Evolutionary conservation across 768 basidiomycete genomes (phyloP).

Genomic region (Cystofilobasidium capitatum): DNA sequence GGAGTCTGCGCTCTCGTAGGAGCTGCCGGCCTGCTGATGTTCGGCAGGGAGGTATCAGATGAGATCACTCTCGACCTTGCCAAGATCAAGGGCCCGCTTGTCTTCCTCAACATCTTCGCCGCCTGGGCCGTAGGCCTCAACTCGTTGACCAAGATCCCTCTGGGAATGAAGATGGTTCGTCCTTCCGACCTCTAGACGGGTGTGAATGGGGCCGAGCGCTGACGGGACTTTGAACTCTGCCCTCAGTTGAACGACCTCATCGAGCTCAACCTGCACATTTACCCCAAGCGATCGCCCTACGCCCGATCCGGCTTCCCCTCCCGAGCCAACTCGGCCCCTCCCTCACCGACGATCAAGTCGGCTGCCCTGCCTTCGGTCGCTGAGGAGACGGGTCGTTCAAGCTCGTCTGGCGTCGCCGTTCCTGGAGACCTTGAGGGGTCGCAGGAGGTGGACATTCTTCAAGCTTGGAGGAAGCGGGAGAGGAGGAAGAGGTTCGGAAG

Average conservation of each 20-base stretch:
- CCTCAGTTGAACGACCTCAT: slow-evolving; percentile 67
- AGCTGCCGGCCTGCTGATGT: slow-evolving; percentile 82
- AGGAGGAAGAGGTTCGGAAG: slow-evolving; percentile 3
- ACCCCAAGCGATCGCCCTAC: slow-evolving; percentile 34
- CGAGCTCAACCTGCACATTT: slow-evolving; percentile 65
- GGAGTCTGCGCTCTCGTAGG: slow-evolving; percentile 55
- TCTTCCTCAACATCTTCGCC: slow-evolving; percentile 57
- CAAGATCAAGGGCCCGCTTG: slow-evolving; percentile 57
- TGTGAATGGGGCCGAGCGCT: not conserved
- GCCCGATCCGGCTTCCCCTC: not conserved
- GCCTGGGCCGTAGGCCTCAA: slow-evolving; percentile 55
- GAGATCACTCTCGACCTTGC: slow-evolving; percentile 73
- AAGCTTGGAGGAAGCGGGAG: slow-evolving; percentile 12
- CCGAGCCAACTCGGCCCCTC: slow-evolving; percentile 9
- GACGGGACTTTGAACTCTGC: slow-evolving; percentile 5
- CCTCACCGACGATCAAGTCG: not conserved
- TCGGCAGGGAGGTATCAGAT: slow-evolving; percentile 55
- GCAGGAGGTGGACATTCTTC: not conserved
- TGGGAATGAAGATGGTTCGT: slow-evolving; percentile 22
- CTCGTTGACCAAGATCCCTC: slow-evolving; percentile 49
- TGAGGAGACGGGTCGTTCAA: slow-evolving; percentile 22
- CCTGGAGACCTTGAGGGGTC: slow-evolving; percentile 2
- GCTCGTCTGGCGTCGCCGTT: slow-evolving; percentile 37
- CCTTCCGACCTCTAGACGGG: not conserved
- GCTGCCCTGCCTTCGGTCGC: not conserved